Percentiles rank a stretch among this genome's conserved stretches.
Evolutionary conservation across 768 basidiomycete species (phyloP).

Genomic region (Scleroderma bovista): DNA sequence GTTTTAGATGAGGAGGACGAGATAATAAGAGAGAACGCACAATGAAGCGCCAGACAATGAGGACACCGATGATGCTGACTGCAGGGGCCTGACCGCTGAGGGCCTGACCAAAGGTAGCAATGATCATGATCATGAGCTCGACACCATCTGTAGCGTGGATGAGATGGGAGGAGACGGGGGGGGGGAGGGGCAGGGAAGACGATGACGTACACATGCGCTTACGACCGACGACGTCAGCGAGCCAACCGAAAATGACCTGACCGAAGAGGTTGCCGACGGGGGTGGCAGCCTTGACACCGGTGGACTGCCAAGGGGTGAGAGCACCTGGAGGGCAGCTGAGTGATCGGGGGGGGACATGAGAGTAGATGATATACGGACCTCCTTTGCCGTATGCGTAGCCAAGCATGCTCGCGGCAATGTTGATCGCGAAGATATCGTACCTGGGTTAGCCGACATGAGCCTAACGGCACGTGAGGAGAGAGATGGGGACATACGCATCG

Average conservation of each 20-base stretch:
- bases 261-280: conserved; percentile 73
- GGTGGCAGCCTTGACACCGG: conserved; percentile 74
- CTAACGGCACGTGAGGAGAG: not conserved
- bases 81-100: conserved; percentile 62
- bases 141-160: conserved; percentile 35
- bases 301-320: conserved; percentile 54
- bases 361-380: not conserved
- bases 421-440: conserved; percentile 89
- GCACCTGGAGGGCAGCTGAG: conserved; percentile 11
- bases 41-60: conserved; percentile 82
- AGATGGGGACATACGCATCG: conserved; percentile 56
- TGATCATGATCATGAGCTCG: conserved; percentile 72
- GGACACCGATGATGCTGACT: conserved; percentile 65
- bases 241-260: conserved; percentile 74
- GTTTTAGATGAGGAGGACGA: not conserved
- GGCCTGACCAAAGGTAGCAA: conserved; percentile 75
- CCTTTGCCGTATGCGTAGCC: conserved; percentile 67
- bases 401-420: conserved; percentile 77
- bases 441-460: conserved; percentile 6
- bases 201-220: conserved; percentile 69
- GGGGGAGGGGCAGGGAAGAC: not conserved
- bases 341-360: not conserved
- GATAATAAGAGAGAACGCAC: conserved; percentile 25
- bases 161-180: not conserved
- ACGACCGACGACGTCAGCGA: conserved; percentile 71